Evolutionary conservation across 164 flowering plant species (phyloP), one percentile per base, ranked within the genome.

Genomic region (Stephania yunnanensis): DNA sequence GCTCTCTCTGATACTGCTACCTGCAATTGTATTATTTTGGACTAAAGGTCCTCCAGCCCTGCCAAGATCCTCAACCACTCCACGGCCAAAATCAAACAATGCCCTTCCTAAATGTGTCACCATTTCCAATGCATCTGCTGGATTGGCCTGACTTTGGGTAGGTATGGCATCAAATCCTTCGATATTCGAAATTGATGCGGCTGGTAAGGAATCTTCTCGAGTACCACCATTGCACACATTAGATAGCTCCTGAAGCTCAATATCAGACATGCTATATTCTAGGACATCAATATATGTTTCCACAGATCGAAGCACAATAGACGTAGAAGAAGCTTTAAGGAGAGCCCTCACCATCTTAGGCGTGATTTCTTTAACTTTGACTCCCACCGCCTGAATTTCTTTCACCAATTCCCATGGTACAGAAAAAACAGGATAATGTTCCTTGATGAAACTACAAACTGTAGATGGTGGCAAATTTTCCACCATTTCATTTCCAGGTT

Each of bases 321-420:
- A 90, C 55, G 88, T 83, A 29, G 94, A 86, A 69, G 94, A 89
- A 73, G 81, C 83, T 78, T 85, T 87, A 31, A 95, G 86, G 77
- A 93, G 97, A 80, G 90, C 91, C 17, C 99, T 87, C 20, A 95
- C 98, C 98, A 95, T 95, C 85, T 90, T 93, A 70, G 99, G 99
- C 82, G 84, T 93, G 74, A 95, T 88, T 88, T 95, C 96, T 76
- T 87, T 85, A 70, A 91, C 92, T 73, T 80, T 73, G 70, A 89
- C 76, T 25, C 99, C 99, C 75, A 93, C 88, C 12, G 89, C 90
- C 79, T 92, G 95, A 77, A 95, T 87, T 84, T 95, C 99, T 78
- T 87, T 82, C 68, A 95, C 90, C 85, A 95, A 83, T 79, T 93
- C 97, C 98, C 98, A 93, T n/a, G 99, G 98, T 46, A 95, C 95